phyloP scores from a whole-genome alignment of 768 basidiomycete genomes.

The Russula compacta region DNA sequence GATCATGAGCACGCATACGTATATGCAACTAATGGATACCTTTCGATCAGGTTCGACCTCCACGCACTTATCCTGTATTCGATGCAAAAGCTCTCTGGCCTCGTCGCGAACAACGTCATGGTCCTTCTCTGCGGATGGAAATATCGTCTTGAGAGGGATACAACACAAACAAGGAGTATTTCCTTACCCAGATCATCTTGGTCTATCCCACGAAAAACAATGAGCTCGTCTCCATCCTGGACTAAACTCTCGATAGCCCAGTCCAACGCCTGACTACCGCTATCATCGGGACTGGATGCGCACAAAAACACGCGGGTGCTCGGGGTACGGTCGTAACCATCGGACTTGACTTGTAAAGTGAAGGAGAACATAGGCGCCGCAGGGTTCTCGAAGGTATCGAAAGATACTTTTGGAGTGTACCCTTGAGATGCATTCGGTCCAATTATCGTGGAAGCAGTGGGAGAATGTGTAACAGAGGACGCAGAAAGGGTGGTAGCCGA shows the following conservation, averaged over 20 bases:
- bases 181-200: slow-evolving; percentile 70
- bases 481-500: slow-evolving; percentile 3
- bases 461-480: not conserved
- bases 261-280: slow-evolving; percentile 78
- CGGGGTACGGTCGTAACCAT: slow-evolving; percentile 64
- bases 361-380: slow-evolving; percentile 81
- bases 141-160: not conserved
- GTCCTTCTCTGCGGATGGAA: slow-evolving; percentile 48
- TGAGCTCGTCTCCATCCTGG: slow-evolving; percentile 85
- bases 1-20: not conserved
- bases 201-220: slow-evolving; percentile 86
- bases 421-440: slow-evolving; percentile 25
- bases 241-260: slow-evolving; percentile 85
- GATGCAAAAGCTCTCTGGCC: slow-evolving; percentile 70
- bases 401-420: slow-evolving; percentile 64
- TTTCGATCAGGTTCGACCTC: slow-evolving; percentile 73
- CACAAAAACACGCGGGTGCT: slow-evolving; percentile 85
- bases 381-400: slow-evolving; percentile 81
- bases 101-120: slow-evolving; percentile 75
- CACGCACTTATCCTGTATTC: slow-evolving; percentile 71
- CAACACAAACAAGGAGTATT: not conserved
- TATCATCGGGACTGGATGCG: slow-evolving; percentile 82
- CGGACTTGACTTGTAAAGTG: slow-evolving; percentile 76
- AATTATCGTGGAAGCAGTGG: slow-evolving; percentile 20
- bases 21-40: slow-evolving; percentile 29